Evolutionary conservation across 371 early-diverging fungal species (phyloP), one percentile per base, ranked within the genome.

Genomic region (Apophysomyces trapeziformis): DNA sequence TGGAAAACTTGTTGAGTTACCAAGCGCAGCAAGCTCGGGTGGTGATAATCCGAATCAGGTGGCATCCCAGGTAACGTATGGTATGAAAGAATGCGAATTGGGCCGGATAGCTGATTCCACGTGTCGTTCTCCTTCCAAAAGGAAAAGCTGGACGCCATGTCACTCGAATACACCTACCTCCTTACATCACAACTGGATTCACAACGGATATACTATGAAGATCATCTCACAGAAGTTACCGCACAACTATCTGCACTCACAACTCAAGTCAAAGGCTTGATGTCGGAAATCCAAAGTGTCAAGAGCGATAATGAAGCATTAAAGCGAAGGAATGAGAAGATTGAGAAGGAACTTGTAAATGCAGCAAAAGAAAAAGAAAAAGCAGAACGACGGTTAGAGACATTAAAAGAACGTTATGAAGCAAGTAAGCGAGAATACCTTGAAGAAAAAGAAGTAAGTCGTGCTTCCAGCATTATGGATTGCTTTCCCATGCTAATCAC

Each of bases 1-100:
- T 68, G 95, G 95, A 11, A 95, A 96, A 67, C 71, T 96, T 18
- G 95, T 97, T 21, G 95, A 95, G 60, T 71, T 95, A 43, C 91
- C 92, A 0, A 79, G 86, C 9, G 87, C 92, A 7, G 65, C 58
- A n/a, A 41, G 65, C 5, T 36, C 14, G 6, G 38, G 56, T 21
- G 61, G 44, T n/a, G 54, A 16, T 45, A 37, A 65, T 26, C 57
- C 63, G 18, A 47, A 65, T 46, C 70, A 61, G 18, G 35, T 60
- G 38, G 46, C 57, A 21, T 60, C 65, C 39, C 64, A 63, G 45
- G 64, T 60, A 26, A 66, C 35, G 43, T 26, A 12, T 26, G 32
- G 32, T 26, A 26, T 26, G 32, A 1, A 26, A 26, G 32, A 26
- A 26, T 26, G 32, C 32, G 32, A 26, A 26, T 26, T 26, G 32